These are phyloP conservation scores for Epipyxis sp. DNA, from an alignment of 108 stramenopile genomes.

Conservation along the genomic window DNA sequence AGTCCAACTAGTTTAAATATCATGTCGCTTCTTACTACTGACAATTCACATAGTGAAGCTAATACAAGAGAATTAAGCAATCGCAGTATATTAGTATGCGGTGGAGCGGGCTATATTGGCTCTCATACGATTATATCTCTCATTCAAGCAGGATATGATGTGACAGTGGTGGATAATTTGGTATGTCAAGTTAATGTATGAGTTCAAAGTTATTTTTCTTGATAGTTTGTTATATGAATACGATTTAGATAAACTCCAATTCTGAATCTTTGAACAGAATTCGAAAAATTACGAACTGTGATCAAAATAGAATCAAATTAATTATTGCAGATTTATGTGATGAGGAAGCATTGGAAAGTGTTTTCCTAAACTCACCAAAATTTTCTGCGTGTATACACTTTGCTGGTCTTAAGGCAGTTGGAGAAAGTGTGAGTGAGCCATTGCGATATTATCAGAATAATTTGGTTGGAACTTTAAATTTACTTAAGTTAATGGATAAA, in stretches of 20 bases:
- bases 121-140: constrained; percentile 93
- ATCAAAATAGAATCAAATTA: constrained; percentile 63
- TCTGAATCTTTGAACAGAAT: constrained; percentile 81
- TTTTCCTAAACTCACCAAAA: constrained; percentile 71
- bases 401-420: constrained; percentile 97
- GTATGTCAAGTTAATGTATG: no score
- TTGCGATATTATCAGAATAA: constrained; percentile 94
- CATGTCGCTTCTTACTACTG: no score
- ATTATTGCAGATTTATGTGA: constrained; percentile 75
- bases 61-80: no score
- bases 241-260: constrained; percentile 75
- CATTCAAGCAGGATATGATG: constrained; percentile 71
- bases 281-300: constrained; percentile 55
- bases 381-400: constrained; percentile 93
- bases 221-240: constrained; percentile 67
- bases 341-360: constrained; percentile 55
- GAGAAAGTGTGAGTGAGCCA: constrained; percentile 83
- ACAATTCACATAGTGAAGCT: no score
- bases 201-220: background rate
- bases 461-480: constrained; percentile 79
- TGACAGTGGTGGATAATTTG: constrained; percentile 21
- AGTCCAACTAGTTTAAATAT: no score
- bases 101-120: constrained; percentile 98
- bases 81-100: constrained; percentile 75
- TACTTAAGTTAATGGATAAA: constrained; percentile 82